phyloP scores from a whole-genome alignment of 2,329 filamentous ascomycete species.

The Microcera coccophila region DNA sequence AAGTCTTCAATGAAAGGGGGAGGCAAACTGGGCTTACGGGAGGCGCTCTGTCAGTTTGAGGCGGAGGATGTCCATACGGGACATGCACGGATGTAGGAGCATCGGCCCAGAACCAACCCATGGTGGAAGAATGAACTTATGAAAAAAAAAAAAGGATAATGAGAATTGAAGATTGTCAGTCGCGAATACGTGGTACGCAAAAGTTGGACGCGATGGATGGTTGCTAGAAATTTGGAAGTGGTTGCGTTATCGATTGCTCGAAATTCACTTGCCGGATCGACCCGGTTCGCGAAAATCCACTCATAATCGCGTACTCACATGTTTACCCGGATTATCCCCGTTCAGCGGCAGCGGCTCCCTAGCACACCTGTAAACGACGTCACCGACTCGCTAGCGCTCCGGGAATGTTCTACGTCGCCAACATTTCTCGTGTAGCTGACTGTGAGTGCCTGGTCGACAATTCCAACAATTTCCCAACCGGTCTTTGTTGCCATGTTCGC shows the following conservation, averaged over 20 bases:
- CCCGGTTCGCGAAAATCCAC: slow-evolving; percentile 1
- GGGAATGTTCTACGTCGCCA: too few relatives aligned
- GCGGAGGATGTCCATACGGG: slow-evolving; percentile 32
- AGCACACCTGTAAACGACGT: slow-evolving; percentile 30
- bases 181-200: background rate
- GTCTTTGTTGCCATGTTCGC: slow-evolving; percentile 1
- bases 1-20: background rate
- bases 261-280: background rate
- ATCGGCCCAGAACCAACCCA: slow-evolving; percentile 65
- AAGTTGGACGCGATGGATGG: slow-evolving; percentile 9
- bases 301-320: slow-evolving; percentile 12
- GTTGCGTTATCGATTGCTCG: background rate
- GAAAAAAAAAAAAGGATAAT: slow-evolving; percentile 2
- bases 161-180: background rate
- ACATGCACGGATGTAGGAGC: slow-evolving; percentile 34
- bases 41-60: slow-evolving; percentile 28
- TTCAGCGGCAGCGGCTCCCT: too few relatives aligned
- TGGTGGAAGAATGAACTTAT: slow-evolving; percentile 25
- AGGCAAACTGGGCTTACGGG: slow-evolving; percentile 32
- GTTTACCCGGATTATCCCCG: slow-evolving; percentile 28
- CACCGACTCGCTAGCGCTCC: slow-evolving; percentile 19
- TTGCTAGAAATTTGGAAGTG: background rate
- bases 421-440: too few relatives aligned
- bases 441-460: too few relatives aligned
- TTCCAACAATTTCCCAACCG: too few relatives aligned